Base-by-base conservation (phyloP, 352 stramenopile genomes). In the Pythium brachiatum region DNA sequence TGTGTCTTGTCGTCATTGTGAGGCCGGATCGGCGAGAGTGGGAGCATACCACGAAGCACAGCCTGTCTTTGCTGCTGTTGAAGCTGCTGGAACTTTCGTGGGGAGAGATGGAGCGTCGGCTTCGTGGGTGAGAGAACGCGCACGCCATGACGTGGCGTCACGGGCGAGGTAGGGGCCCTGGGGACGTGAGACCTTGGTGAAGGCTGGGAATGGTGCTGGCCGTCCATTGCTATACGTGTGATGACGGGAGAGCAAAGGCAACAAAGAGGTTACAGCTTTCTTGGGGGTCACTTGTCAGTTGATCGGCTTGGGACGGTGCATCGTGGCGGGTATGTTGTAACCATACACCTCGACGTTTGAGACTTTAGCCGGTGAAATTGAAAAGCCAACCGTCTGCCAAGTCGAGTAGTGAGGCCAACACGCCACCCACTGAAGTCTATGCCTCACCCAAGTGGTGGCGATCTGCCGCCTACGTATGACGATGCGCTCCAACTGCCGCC, bases 31-130 rank as follows among this genome's bases (percentile, higher is more conserved):
- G 75, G 72, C 6, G 70, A 78, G 2, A 83, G 46, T 3, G 72
- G 72, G 16, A 73, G 52, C 62, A 64, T 64, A 7, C 60, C 64
- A 12, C 72, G 68, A 11, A 78, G 36, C 25, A 71, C 57, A 2
- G 57, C 54, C 1, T 66, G 23, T 36, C 74, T 66, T 7, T 79
- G 69, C n/a, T 83, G 66, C 36, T 75, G 63, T 29, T 80, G 72
- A 0, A 80, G 39, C 36, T 75, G 66, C 23, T 80, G 69, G 46
- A 80, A 80, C 38, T 83, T 83, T 15, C 72, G 69, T 6, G 75
- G 75, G 16, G 75, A 83, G 18, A 83, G 61, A 21, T 83, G 75
- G 16, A 63, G 66, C n/a, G 64, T 57, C 7, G 38, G 46, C 18
- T 65, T 66, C 23, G 52, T 59, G 11, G 44, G 50, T 5, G 62